These are phyloP conservation scores for Larix sibirica DNA, from an alignment of 83 land plant species.

Conservation along the genomic window DNA sequence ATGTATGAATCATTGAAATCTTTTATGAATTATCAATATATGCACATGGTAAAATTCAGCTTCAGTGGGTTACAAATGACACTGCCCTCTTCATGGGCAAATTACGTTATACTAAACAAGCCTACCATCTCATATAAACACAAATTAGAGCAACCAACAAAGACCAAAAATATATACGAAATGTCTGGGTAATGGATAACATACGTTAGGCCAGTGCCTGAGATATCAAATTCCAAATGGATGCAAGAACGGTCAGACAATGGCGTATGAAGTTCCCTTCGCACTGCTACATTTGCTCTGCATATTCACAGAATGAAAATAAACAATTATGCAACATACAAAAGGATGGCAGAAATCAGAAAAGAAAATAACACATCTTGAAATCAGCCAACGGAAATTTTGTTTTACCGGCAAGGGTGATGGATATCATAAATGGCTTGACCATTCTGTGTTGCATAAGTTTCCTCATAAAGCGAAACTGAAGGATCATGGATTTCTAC, in stretches of 20 bases:
- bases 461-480: conserved; percentile 27
- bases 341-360: not conserved
- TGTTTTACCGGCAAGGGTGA: conserved; percentile 82
- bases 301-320: conserved; percentile 6
- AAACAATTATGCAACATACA: not conserved
- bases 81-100: not conserved
- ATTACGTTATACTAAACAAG: not conserved
- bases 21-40: no score
- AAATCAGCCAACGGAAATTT: not conserved
- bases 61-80: not conserved
- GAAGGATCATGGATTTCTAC: conserved; percentile 53
- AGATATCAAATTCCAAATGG: conserved; percentile 83
- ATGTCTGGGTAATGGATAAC: conserved; percentile 17
- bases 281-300: conserved; percentile 74
- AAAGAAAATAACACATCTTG: not conserved
- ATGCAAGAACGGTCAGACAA: conserved; percentile 82
- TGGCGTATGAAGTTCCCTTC: conserved; percentile 73
- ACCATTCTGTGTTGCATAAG: conserved; percentile 57
- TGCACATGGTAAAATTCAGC: not conserved
- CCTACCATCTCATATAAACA: no score
- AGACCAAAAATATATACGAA: not conserved
- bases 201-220: conserved; percentile 69
- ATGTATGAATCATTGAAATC: no score
- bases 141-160: not conserved
- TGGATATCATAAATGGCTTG: conserved; percentile 71